Base-by-base conservation (phyloP, 2,329 filamentous ascomycete species). In the Anisogramma anomala region DNA sequence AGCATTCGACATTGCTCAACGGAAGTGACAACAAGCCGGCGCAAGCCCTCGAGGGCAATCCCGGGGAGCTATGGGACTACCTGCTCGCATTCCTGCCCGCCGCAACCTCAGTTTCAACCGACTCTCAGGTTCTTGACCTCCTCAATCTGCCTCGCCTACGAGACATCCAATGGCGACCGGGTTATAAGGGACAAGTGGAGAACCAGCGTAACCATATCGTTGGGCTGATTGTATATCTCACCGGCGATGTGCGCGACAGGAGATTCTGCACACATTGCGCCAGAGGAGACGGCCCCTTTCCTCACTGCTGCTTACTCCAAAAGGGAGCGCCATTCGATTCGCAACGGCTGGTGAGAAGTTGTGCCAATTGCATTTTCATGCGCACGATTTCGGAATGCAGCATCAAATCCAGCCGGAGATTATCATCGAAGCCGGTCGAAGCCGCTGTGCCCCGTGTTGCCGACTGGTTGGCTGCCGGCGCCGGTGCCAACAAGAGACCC, bases 361-460 rank as follows among this genome's bases (percentile, higher is more conserved):
- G 44, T 26, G 44, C 44, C 6, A 47, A 47, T 18, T 47, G 44
- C 26, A 25, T 37, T 1, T 47, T 44, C 31, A 41, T 3, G 11
- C 44, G 44, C 17, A 35, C 19, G 10, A 46, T 7, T 20, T 10
- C 19, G 3, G 1, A 26, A 6, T 47, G 44, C 34, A 47, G 44
- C 20, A 30, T 41, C 26, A 44, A 47, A 15, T 31, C 27, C 17
- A 11, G 37, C 34, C 44, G 44, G 44, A 32, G 30, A 25, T 2
- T 11, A 14, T 27, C 41, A 7, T 19, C 30, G 31, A 19, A 34
- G 23, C 20, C 19, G 22, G 23, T 15, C 11, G 14, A n/a, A 13
- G 18, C 17, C 15, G 3, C 14, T 6, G 22, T 33, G 10, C 33
- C 33, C 3, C 44, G 32, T 3, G 18, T 40, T 4, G 25, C 13